phyloP scores from a whole-genome alignment of 805 yeast genomes.

The Ogataea allantospora region DNA sequence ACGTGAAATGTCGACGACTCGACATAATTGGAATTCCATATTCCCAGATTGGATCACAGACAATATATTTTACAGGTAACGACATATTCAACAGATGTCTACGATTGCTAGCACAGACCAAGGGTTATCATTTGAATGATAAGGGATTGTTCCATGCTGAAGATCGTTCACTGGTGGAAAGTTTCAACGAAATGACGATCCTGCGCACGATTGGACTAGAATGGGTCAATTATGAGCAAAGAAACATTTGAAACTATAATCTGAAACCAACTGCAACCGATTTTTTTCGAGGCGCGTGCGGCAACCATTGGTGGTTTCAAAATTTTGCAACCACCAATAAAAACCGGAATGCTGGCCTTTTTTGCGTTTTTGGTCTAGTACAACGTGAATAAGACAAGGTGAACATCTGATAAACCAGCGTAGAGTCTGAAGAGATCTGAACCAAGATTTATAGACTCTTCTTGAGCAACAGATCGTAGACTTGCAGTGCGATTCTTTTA shows the following conservation, averaged over 20 bases:
- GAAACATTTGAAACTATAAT: slow-evolving; percentile 21
- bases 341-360: slow-evolving; percentile 11
- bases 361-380: not conserved
- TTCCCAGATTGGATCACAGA: slow-evolving; percentile 44
- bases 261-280: slow-evolving; percentile 12
- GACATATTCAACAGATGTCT: slow-evolving; percentile 48
- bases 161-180: slow-evolving; percentile 35
- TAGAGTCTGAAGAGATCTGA: not conserved
- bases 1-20: slow-evolving; percentile 46
- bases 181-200: slow-evolving; percentile 43
- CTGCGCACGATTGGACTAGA: slow-evolving; percentile 43
- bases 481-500: not conserved
- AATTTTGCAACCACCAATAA: slow-evolving; percentile 13
- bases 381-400: not conserved
- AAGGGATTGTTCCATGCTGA: slow-evolving; percentile 40
- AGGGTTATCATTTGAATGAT: slow-evolving; percentile 39
- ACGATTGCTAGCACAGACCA: slow-evolving; percentile 41
- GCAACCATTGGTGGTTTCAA: slow-evolving; percentile 7
- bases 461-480: not conserved
- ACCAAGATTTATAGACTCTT: slow-evolving; percentile 1
- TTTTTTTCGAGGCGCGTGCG: slow-evolving; percentile 6
- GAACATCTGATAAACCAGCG: not conserved
- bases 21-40: slow-evolving; percentile 51
- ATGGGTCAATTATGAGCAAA: slow-evolving; percentile 25
- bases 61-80: slow-evolving; percentile 56